Conservation (phyloP, 2,329 filamentous ascomycete genomes). For the Ceratocystis harringtonii region DNA sequence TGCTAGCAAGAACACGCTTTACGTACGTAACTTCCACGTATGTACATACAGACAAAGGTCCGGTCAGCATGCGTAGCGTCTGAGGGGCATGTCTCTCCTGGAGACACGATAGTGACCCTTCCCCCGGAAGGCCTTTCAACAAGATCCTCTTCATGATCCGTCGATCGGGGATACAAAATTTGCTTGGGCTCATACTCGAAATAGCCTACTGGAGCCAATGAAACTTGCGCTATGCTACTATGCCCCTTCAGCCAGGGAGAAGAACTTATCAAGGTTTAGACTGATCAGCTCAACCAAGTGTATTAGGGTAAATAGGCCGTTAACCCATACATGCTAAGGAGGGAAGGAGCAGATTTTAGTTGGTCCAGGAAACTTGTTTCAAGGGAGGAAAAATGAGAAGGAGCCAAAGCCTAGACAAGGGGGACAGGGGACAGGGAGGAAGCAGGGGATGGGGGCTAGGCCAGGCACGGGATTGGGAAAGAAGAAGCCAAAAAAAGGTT, state of each 20-base stretch:
- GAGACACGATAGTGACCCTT: too few species aligned
- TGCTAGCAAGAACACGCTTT: too few species aligned
- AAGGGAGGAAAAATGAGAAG: background rate
- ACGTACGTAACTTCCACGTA: too few species aligned
- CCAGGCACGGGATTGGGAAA: background rate
- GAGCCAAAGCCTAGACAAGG: background rate
- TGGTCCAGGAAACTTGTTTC: slow-evolving; percentile 3
- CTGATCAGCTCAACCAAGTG: background rate
- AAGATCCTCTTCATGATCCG: too few species aligned
- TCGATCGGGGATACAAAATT: background rate
- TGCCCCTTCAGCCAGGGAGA: background rate
- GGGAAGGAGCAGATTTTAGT: background rate
- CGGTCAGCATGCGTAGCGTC: too few species aligned
- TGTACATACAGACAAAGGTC: too few species aligned
- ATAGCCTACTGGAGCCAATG: background rate
- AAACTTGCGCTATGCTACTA: background rate
- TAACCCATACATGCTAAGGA: background rate
- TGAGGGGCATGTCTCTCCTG: too few species aligned
- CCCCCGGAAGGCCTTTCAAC: too few species aligned
- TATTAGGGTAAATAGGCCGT: background rate
- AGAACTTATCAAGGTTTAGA: background rate
- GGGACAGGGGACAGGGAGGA: background rate
- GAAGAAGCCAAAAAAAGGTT: background rate
- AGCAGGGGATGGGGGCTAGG: background rate
- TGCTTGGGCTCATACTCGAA: background rate